These are phyloP conservation scores for Pythium guiyangense DNA, from an alignment of 352 stramenopile species.

Conservation along the genomic window DNA sequence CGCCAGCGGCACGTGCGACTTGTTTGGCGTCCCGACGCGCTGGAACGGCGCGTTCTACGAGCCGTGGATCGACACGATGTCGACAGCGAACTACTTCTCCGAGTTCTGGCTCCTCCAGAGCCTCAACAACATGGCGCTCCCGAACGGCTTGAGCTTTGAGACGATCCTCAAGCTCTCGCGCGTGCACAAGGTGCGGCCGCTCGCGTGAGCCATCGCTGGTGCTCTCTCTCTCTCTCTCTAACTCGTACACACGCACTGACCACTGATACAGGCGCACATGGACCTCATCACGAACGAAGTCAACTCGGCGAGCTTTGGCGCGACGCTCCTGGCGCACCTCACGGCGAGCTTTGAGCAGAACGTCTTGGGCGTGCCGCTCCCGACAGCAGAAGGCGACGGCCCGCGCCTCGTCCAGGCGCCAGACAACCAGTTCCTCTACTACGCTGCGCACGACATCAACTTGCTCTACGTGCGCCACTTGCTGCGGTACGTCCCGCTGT, in stretches of 20 bases:
- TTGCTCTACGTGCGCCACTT: constrained; percentile 72
- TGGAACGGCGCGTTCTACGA: constrained; percentile 77
- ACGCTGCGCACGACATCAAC: constrained; percentile 80
- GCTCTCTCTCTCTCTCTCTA: too few species aligned
- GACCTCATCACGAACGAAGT: constrained; percentile 77
- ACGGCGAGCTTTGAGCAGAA: constrained; percentile 72
- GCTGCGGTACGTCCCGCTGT: constrained; percentile 34
- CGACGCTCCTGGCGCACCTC: constrained; percentile 71
- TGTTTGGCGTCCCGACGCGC: constrained; percentile 53
- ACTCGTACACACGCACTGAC: too few species aligned
- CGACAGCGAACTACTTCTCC: constrained; percentile 65
- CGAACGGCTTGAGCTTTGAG: constrained; percentile 43
- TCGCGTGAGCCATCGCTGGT: not conserved
- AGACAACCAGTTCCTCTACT: constrained; percentile 62
- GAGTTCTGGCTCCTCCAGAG: constrained; percentile 70
- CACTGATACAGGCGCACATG: constrained; percentile 61
- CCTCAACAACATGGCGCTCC: constrained; percentile 80
- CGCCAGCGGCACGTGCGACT: constrained; percentile 38
- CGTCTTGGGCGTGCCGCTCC: constrained; percentile 31
- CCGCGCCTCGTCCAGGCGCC: constrained; percentile 44
- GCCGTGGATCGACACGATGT: constrained; percentile 72
- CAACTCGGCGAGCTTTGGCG: constrained; percentile 71
- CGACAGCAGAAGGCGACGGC: constrained; percentile 36
- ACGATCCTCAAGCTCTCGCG: constrained; percentile 50
- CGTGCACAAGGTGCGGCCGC: constrained; percentile 53